Evolutionary conservation across 2,329 filamentous ascomycete genomes (phyloP).

Genomic region (Colletotrichum cuscutae): DNA sequence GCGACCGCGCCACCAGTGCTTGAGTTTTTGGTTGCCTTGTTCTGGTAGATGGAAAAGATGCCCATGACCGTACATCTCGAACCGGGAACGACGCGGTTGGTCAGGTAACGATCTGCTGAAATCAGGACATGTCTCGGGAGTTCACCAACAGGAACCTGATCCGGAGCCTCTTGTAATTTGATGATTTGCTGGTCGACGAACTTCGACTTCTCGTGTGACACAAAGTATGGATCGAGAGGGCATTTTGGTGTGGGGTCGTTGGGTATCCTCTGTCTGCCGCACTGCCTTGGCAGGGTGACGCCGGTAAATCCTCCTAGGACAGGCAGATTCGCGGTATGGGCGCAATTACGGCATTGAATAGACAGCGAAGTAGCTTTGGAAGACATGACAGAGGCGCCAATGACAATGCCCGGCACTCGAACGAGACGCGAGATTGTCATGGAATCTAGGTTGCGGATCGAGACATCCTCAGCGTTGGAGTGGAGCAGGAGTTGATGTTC

Average conservation of each 20-base stretch:
- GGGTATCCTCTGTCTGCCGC: slow-evolving; percentile 70
- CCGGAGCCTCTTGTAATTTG: slow-evolving; percentile 96
- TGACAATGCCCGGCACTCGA: slow-evolving; percentile 95
- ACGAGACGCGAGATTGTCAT: slow-evolving; percentile 95
- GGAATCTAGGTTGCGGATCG: slow-evolving; percentile 93
- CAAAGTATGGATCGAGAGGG: slow-evolving; percentile 94
- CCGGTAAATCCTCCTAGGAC: slow-evolving; percentile 89
- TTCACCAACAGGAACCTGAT: slow-evolving; percentile 97
- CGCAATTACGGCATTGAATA: slow-evolving; percentile 90
- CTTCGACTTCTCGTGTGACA: slow-evolving; percentile 90
- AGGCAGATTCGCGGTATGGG: slow-evolving; percentile 74
- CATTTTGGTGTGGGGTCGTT: slow-evolving; percentile 80
- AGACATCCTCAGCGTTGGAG: slow-evolving; percentile 89
- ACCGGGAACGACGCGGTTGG: slow-evolving; percentile 94
- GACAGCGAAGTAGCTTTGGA: slow-evolving; percentile 91
- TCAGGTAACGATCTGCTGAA: slow-evolving; percentile 94
- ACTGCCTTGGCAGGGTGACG: slow-evolving; percentile 84
- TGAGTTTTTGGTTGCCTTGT: slow-evolving; percentile 84
- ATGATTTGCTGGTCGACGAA: slow-evolving; percentile 99
- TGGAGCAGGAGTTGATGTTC: slow-evolving; percentile 96
- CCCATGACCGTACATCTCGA: slow-evolving; percentile 96
- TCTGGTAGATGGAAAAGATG: slow-evolving; percentile 97
- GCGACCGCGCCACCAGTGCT: slow-evolving; percentile 84
- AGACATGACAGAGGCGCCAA: slow-evolving; percentile 94
- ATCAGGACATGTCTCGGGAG: slow-evolving; percentile 94